Evolutionary conservation across 306 rosid species (phyloP), one percentile per base, ranked within the genome.

Genomic region (Mucuna pruriens): DNA sequence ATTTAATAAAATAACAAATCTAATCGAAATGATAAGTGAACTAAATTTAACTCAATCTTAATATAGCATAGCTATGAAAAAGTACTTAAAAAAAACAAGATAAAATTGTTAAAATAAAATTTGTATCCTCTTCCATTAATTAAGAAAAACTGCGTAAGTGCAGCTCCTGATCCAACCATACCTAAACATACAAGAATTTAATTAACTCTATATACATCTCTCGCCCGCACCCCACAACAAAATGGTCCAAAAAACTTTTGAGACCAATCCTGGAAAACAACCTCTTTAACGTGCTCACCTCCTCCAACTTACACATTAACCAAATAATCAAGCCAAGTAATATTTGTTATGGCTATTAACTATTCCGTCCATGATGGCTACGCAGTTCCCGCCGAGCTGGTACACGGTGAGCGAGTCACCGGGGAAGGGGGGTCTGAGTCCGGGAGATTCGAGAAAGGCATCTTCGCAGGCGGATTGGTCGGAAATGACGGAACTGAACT

Each of bases 351-450:
- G 10, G 4, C 3, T 23, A 10, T 45, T 79, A 74, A 84, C 70
- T 4, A 82, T 13, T 2, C 19, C 51, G 17, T 34, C 42, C 84
- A 86, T 51, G 74, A 70, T 75, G 63, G 61, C 77, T 31, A 86
- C 9, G 79, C 80, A 69, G 20, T 79, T 86, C 1, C 84, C 73
- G 2, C 62, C 77, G 2, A 83, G 66, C 11, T 79, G 42, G 5
- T 0, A 62, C 0, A 79, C 15, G 11, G 7, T 0, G 0, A 0
- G 0, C 0, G 82, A 52, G 0, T 82, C 68, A 0, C 9, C 25
- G 34, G 60, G 3, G 16, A 86, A 62, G 0, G 85, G 76, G 11
- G 17, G 70, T 1, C 0, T 0, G 20, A 45, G 33, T 0, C 77
- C 84, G 0, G 77, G 74, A 34, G 84, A n/a, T 25, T 86, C 84